Evolutionary conservation across 768 basidiomycete genomes (phyloP).

Genomic region (Rhizopogon vinicolor): DNA sequence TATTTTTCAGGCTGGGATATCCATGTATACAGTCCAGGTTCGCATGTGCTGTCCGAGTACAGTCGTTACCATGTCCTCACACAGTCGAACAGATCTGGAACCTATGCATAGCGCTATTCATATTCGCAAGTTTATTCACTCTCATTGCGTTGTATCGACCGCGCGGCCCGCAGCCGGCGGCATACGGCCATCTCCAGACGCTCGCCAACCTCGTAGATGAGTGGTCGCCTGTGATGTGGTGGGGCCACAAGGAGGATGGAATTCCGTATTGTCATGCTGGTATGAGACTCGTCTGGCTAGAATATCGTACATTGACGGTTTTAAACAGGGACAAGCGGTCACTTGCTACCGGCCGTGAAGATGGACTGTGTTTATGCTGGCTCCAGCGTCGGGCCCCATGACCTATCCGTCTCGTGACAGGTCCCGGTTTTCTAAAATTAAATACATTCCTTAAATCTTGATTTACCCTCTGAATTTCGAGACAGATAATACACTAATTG

Average conservation of each 20-base stretch:
- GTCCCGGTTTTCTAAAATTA: too few relatives aligned
- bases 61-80: background rate
- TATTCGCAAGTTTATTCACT: slow-evolving; percentile 17
- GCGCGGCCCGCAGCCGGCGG: slow-evolving; percentile 8
- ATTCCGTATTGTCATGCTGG: slow-evolving; percentile 3
- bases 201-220: slow-evolving; percentile 14
- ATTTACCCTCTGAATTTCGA: too few relatives aligned
- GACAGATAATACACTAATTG: too few relatives aligned
- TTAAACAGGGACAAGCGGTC: slow-evolving; percentile 18
- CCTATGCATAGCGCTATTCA: slow-evolving; percentile 13
- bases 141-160: slow-evolving; percentile 2
- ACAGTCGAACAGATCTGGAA: slow-evolving; percentile 18
- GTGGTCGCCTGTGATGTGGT: slow-evolving; percentile 16
- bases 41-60: background rate
- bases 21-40: slow-evolving; percentile 26
- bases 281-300: background rate
- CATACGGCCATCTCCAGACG: slow-evolving; percentile 16
- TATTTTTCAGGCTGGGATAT: slow-evolving; percentile 9
- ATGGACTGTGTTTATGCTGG: slow-evolving; percentile 17
- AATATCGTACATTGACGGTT: background rate
- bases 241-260: slow-evolving; percentile 16
- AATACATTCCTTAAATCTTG: too few relatives aligned
- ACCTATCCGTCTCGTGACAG: background rate
- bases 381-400: background rate
- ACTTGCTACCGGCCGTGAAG: slow-evolving; percentile 14